phyloP scores from a whole-genome alignment of 306 rosid genomes.

The Gastrolobium villosum region DNA sequence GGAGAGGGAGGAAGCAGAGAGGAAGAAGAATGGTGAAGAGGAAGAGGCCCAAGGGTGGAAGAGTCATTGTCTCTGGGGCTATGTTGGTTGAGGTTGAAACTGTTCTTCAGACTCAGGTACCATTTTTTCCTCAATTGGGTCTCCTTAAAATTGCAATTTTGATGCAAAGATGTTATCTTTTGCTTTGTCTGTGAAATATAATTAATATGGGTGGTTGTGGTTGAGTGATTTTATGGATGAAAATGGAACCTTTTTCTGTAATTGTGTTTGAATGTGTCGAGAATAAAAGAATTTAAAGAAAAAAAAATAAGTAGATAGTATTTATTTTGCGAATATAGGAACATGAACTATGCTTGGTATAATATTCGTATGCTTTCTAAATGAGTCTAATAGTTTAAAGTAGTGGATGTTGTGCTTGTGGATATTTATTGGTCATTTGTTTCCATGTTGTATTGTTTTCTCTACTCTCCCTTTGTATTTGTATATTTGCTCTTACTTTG shows the following conservation, averaged over 20 bases:
- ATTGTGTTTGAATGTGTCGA: constrained; percentile 17
- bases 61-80: constrained; percentile 74
- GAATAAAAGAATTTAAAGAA: neutral
- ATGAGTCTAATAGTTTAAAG: constrained; percentile 8
- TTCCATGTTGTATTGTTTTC: neutral
- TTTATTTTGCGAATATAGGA: constrained; percentile 3
- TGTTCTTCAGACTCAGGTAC: constrained; percentile 92
- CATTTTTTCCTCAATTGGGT: constrained; percentile 34
- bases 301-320: neutral
- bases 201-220: constrained; percentile 1
- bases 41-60: constrained; percentile 58
- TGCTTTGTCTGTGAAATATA: constrained; percentile 11
- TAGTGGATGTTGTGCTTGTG: constrained; percentile 22
- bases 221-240: constrained; percentile 13
- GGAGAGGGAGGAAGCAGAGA: constrained; percentile 53
- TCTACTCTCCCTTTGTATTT: constrained; percentile 6
- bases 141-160: constrained; percentile 16
- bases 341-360: constrained; percentile 4
- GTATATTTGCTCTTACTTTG: constrained; percentile 21
- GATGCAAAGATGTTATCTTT: constrained; percentile 38
- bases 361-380: neutral
- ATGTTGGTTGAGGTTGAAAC: constrained; percentile 88
- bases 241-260: constrained; percentile 7
- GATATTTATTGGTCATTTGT: constrained; percentile 24
- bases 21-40: constrained; percentile 59